Conservation (phyloP, 352 stramenopile genomes). For the Elongisporangium senticosum region DNA sequence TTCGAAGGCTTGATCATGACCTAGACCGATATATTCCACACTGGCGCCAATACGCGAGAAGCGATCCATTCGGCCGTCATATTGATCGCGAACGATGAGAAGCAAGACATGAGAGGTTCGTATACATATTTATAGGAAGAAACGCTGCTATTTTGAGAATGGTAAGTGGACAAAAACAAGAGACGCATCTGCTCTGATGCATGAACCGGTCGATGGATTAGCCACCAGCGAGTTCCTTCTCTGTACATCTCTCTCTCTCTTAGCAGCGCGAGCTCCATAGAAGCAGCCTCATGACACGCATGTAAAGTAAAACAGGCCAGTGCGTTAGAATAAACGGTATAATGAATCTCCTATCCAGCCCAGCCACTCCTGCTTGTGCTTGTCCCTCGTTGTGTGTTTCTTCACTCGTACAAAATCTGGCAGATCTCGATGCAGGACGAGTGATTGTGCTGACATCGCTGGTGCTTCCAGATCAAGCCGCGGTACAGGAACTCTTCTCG, state of each 20-base stretch:
- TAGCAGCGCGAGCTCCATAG: background rate
- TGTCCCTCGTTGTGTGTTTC: constrained; percentile 5
- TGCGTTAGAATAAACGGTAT: background rate
- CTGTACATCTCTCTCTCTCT: background rate
- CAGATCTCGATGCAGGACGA: constrained; percentile 73
- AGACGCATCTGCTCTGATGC: background rate
- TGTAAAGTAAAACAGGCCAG: background rate
- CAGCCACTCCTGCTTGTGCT: background rate
- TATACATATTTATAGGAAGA: constrained; percentile 50
- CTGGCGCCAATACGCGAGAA: background rate
- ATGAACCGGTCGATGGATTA: background rate
- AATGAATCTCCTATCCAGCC: background rate
- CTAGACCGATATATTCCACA: constrained; percentile 14
- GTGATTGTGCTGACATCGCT: constrained; percentile 33
- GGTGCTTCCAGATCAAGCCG: constrained; percentile 54
- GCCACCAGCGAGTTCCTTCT: background rate
- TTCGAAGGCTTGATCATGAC: constrained; percentile 71
- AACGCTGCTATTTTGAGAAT: constrained; percentile 29
- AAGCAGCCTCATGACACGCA: background rate
- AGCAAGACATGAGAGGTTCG: constrained; percentile 27
- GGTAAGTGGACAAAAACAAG: constrained; percentile 20
- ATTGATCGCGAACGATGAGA: constrained; percentile 8
- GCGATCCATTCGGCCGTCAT: background rate
- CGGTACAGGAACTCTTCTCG: constrained; percentile 66
- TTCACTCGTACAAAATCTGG: constrained; percentile 56